Evolutionary conservation across 495 filamentous ascomycete genomes (phyloP), one percentile per base, ranked within the genome.

Genomic region (Rhypophila decipiens): DNA sequence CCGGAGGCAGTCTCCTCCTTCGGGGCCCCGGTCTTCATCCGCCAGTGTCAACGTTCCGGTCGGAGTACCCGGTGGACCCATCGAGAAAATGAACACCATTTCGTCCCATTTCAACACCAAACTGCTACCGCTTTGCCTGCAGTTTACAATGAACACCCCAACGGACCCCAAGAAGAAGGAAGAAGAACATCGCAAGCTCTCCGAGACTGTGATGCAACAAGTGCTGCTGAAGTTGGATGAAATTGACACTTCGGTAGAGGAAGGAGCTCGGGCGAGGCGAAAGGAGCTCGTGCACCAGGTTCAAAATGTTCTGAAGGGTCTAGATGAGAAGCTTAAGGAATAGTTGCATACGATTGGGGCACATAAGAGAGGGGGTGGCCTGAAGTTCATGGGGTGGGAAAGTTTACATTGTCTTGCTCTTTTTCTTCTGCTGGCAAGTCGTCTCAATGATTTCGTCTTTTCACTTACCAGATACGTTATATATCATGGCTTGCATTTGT

Each of bases 181-280:
- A 17, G 85, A 86, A 34, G 85, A 91, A 52, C 83, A 96, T 50
- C 83, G 85, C 64, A 86, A 79, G 61, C 58, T 96, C 27, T 83
- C 77, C 22, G 93, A 96, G 72, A 87, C 81, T 3, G 84, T 96
- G 44, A 68, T 97, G 72, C 75, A 80, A 42, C 87, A 96, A 60
- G 76, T 91, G 5, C 52, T 96, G 47, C 55, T 98, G 55, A 96
- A 94, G 67, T 72, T 91, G 21, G 90, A 96, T 69, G 83, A 74
- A 12, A 83, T 96, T 21, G 87, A 91, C 46, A 84, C 80, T 2
- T 78, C 83, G 17, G 81, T 78, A 5, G 76, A 91, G 53, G 71
- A 65, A 17, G 78, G 77, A 8, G 77, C 79, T 31, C 76, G 90
- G 37, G 71, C 68, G 37, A 77, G 73, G 56, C 75, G 90, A 56